Percentiles rank a stretch among this genome's conserved stretches.
These are phyloP conservation scores for Fusarium odoratissimum DNA, from an alignment of 2,329 filamentous ascomycete species.

Conservation along the genomic window DNA sequence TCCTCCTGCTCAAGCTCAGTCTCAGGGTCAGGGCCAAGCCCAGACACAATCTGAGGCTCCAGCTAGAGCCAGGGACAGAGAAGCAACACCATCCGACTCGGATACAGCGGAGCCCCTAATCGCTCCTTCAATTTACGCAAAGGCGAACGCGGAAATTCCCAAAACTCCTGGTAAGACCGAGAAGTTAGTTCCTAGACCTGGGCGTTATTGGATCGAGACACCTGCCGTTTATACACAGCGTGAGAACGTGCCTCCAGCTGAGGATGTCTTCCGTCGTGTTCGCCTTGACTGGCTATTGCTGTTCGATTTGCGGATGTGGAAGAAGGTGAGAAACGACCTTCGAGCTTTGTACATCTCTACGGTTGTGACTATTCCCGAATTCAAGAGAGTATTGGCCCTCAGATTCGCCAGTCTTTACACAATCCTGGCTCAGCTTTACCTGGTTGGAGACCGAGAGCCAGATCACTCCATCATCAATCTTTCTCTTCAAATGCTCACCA, in stretches of 20 bases:
- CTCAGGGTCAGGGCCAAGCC: slow-evolving; percentile 59
- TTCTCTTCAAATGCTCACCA: slow-evolving; percentile 95
- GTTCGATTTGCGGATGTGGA: slow-evolving; percentile 96
- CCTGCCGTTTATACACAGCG: slow-evolving; percentile 75
- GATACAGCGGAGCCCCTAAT: slow-evolving; percentile 75
- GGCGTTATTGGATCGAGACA: slow-evolving; percentile 87
- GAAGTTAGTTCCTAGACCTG: slow-evolving; percentile 68
- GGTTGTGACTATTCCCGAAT: slow-evolving; percentile 93
- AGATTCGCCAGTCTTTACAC: slow-evolving; percentile 97
- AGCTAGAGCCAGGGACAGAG: slow-evolving; percentile 62
- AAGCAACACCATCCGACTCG: slow-evolving; percentile 77
- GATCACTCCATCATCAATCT: slow-evolving; percentile 99
- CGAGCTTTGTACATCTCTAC: slow-evolving; percentile 96
- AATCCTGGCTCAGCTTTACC: slow-evolving; percentile 89
- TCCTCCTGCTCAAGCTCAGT: slow-evolving; percentile 64
- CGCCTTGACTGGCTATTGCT: slow-evolving; percentile 94
- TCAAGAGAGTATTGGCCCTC: slow-evolving; percentile 92
- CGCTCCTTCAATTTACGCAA: slow-evolving; percentile 69
- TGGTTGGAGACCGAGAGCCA: slow-evolving; percentile 95
- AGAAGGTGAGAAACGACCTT: slow-evolving; percentile 89
- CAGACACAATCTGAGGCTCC: slow-evolving; percentile 56
- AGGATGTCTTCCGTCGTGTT: slow-evolving; percentile 90
- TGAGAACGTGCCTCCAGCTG: slow-evolving; percentile 74
- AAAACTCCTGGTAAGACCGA: slow-evolving; percentile 76
- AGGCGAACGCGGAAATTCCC: slow-evolving; percentile 78